Base-by-base conservation (phyloP, 495 filamentous ascomycete genomes). In the Lophium mytilinum region DNA sequence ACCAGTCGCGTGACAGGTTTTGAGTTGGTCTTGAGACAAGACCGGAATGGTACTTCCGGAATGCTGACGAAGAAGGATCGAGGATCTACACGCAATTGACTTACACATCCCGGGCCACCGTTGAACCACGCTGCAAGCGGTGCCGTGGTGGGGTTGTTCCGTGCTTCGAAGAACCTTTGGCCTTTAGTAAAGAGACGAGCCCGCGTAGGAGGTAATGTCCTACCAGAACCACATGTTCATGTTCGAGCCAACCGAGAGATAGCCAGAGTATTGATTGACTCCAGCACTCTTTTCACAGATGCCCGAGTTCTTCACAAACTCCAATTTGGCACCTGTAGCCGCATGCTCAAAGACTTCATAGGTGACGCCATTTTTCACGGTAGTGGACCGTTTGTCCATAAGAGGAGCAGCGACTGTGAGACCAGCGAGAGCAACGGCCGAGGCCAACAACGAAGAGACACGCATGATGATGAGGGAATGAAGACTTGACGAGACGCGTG, bases 211-310 rank as follows among this genome's bases (percentile, higher is more conserved):
- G 10, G 11, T 36, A 1, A 7, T 11, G 15, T 36, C 41, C 6
- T 55, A 75, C 77, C 77, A 80, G 56, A 80, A 78, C 71, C 72
- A 79, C 75, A 80, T 78, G 63, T 80, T 80, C 73, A 77, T 74
- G 50, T 77, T 75, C 19, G 53, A 50, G 4, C 61, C 76, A 37
- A 80, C 76, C 0, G 74, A 74, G 4, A 83, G 56, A 59, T 83
- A 83, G 5, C 80, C 80, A 5, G 75, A 78, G 63, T 80, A 79
- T 59, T 80, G 77, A 40, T 78, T 80, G 1, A 72, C 70, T 12
- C 68, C 70, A 11, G 60, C 50, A 0, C 67, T 72, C 4, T 61
- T 77, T 70, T 61, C 75, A 58, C 77, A 80, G 17, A 76, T 64
- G 10, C 76, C 75, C 7, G 67, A 68, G 24, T 73, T 70, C 4